Percentiles rank a stretch among this genome's conserved stretches.
Evolutionary conservation across 305 asterid genomes (phyloP).

Genomic region (Withania somnifera): DNA sequence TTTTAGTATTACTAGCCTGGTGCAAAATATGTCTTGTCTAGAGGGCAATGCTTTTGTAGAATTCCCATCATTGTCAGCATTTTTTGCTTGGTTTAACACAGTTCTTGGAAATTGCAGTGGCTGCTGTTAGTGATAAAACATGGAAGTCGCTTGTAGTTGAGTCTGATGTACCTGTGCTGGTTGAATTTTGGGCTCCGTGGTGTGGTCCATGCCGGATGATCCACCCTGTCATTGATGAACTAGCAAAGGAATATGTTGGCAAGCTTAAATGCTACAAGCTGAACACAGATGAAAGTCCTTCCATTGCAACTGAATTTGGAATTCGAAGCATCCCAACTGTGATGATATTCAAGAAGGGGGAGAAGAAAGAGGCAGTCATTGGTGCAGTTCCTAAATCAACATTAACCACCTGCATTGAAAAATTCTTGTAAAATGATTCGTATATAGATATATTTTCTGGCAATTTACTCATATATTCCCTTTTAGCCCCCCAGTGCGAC

Average conservation of each 20-base stretch:
- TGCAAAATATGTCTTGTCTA: background rate
- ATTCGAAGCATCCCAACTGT: slow-evolving; percentile 93
- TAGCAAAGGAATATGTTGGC: slow-evolving; percentile 56
- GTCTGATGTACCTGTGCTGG: slow-evolving; percentile 47
- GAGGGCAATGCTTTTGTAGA: background rate
- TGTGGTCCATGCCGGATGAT: slow-evolving; percentile 96
- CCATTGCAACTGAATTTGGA: slow-evolving; percentile 67
- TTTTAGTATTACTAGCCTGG: background rate
- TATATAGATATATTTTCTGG: background rate
- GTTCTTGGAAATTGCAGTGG: slow-evolving; percentile 34
- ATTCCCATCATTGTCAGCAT: background rate
- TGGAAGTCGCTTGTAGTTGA: slow-evolving; percentile 57
- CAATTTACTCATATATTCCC: background rate
- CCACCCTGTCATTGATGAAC: slow-evolving; percentile 65
- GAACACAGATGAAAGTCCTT: slow-evolving; percentile 70
- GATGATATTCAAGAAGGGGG: slow-evolving; percentile 63
- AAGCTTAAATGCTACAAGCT: slow-evolving; percentile 78
- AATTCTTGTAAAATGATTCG: slow-evolving; percentile 39
- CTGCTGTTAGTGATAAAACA: slow-evolving; percentile 32
- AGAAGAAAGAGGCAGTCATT: slow-evolving; percentile 75
- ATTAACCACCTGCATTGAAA: slow-evolving; percentile 57
- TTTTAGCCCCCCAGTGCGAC: background rate
- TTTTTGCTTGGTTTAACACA: background rate
- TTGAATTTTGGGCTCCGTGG: slow-evolving; percentile 98
- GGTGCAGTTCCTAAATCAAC: slow-evolving; percentile 90